Evolutionary conservation across 2,329 filamentous ascomycete genomes (phyloP), one percentile per base, ranked within the genome.

Genomic region (Monosporascus sp.): DNA sequence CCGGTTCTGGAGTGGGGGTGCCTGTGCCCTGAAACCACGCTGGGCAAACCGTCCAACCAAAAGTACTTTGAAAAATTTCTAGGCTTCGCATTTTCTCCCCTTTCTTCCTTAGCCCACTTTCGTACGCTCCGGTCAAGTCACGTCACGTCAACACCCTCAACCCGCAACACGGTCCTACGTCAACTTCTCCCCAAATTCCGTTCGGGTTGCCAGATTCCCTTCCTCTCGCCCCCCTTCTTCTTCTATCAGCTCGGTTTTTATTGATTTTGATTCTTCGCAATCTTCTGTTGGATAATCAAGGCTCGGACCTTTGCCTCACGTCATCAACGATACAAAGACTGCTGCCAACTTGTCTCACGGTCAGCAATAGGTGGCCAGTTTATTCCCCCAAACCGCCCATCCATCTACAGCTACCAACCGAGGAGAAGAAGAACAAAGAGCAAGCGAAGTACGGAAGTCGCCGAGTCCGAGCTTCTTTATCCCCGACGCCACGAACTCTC

Each of bases 151-250:
- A 56, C 62, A 25, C 43, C 43, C 43, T 46, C 43, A 46, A 46
- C 43, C 43, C 43, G 43, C 25, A 46, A 62, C 63, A 62, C 61
- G 57, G 55, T 62, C 62, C 59, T 52, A 54, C 51, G 65, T 62
- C 63, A 67, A 67, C 14, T 65, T 53, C 49, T 50, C 57, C 57
- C 57, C 51, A 62, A 50, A 55, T 67, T 58, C 62, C 62, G 55
- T 62, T 57, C 43, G 43, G 43, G 43, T 46, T 46, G 43, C 43
- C 22, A 27, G 43, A 46, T 46, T 46, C 24, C 43, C 43, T 18
- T 46, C 24, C 20, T 22, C 24, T n/a, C n/a, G 17, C 9, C 22
- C 22, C 15, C 15, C 22, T 46, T n/a, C 18, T 31, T 31, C 22
- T 46, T 46, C 17, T 46, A 25, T 46, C 43, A 35, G 31, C 31